Base-by-base conservation (phyloP, 345 rosid genomes). In the Salix viminalis region DNA sequence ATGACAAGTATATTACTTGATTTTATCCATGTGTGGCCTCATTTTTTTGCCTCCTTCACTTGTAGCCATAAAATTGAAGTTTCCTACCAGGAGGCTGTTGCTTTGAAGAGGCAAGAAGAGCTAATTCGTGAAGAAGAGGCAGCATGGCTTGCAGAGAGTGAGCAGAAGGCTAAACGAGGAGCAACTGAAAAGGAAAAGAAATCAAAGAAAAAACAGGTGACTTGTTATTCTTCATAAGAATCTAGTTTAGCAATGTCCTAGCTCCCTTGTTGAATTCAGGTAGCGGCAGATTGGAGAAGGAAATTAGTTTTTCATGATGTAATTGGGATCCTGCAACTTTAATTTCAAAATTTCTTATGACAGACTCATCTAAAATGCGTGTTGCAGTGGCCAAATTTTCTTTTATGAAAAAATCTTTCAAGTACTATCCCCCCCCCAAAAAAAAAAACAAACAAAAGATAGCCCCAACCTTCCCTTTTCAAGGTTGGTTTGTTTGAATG, bases 81-180 rank as follows among this genome's bases (percentile, higher is more conserved):
- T 84, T 89, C 99, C 72, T 91, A 95, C 82, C 96, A 91, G 92
- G 99, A 95, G 83, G 94, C 97, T 50, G 92, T 91, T 84, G 97
- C 99, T 65, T 83, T 88, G 88, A 90, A 85, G 84, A 89, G 91
- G 88, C 99, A 95, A 83, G 99, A 95, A 77, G 97, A 93, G 86
- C 91, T 95, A 76, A 95, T 95, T 67, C 97, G 97, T 71, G 97
- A 93, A 84, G 98, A 94, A 86, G 97, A 95, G 86, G 96, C 86
- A 77, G 94, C 89, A 9, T 88, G 94, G 88, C 83, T 89, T 73
- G 96, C 91, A 76, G 97, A 83, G 82, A 90, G 83, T 62, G 95
- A 91, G 87, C 97, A 88, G 80, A 95, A 86, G 89, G 89, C 94
- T 36, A 95, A 85, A 82, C 91, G 92, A 72, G 97, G 89, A 66